phyloP scores from a whole-genome alignment of 2,329 filamentous ascomycete genomes.

The Aspergillus niger region DNA sequence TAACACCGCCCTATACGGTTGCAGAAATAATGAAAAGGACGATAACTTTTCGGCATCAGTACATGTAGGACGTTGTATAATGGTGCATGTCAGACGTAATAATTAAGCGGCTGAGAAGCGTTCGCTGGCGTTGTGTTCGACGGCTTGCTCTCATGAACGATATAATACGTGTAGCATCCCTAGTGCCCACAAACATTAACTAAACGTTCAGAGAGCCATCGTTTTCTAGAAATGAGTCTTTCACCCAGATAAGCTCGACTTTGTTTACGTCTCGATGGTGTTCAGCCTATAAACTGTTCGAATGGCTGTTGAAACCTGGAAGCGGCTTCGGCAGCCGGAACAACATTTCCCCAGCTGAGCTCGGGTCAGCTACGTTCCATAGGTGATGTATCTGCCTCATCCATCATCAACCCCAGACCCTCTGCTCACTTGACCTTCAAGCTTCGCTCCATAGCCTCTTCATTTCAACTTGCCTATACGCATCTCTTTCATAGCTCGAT shows the following conservation, averaged over 20 bases:
- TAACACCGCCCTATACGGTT: too few species aligned
- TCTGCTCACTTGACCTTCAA: conserved; percentile 20
- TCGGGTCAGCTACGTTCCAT: conserved; percentile 28
- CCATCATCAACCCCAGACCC: conserved; percentile 18
- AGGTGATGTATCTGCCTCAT: conserved; percentile 26
- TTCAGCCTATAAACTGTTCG: neutral
- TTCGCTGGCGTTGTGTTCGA: too few species aligned
- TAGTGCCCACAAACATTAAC: too few species aligned
- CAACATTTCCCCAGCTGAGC: conserved; percentile 41
- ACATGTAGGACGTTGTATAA: too few species aligned
- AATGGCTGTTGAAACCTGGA: neutral
- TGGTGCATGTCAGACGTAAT: too few species aligned
- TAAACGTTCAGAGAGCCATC: too few species aligned
- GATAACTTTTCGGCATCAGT: too few species aligned
- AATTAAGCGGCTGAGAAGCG: too few species aligned
- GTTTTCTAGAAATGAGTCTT: too few species aligned
- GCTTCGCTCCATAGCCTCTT: conserved; percentile 16
- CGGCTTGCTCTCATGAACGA: too few species aligned
- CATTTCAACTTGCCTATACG: conserved; percentile 10
- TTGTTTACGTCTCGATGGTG: neutral
- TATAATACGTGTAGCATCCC: too few species aligned
- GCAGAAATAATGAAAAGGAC: too few species aligned
- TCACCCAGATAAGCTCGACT: neutral
- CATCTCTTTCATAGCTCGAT: neutral
- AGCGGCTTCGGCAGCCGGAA: conserved; percentile 25